A percentile compares a stretch with the other conserved stretches of the same genome.
Conservation (phyloP, 768 basidiomycete species). For the Suillus lakei region DNA sequence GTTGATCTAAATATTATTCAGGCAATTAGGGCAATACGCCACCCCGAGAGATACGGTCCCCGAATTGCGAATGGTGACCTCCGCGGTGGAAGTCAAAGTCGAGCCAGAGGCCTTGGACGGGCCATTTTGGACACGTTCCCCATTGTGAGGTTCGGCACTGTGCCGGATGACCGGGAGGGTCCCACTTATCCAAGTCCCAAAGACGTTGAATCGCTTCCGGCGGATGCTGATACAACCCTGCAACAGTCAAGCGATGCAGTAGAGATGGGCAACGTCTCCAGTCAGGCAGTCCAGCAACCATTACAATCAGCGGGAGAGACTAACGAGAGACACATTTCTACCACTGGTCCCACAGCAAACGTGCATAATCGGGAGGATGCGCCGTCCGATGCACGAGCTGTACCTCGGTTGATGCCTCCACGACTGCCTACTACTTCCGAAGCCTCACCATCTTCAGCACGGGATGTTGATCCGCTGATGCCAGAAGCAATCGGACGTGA, state of each 20-base stretch:
- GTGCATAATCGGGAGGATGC: constrained; percentile 11
- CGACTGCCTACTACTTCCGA: constrained; percentile 6
- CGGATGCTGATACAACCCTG: constrained; percentile 8
- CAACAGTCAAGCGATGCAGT: constrained; percentile 17
- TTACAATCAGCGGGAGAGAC: not conserved
- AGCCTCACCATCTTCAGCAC: constrained; percentile 3
- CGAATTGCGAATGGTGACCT: constrained; percentile 44
- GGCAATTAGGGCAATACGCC: constrained; percentile 81
- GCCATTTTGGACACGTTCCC: constrained; percentile 98
- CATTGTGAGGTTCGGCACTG: constrained; percentile 78
- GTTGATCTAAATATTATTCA: constrained; percentile 29
- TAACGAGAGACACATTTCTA: constrained; percentile 4
- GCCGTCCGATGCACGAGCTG: constrained; percentile 6
- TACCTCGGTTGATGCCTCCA: constrained; percentile 11
- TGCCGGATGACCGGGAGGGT: constrained; percentile 19
- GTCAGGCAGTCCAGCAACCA: not conserved
- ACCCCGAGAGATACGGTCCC: constrained; percentile 93
- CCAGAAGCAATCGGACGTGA: constrained; percentile 77
- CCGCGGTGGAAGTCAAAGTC: constrained; percentile 56
- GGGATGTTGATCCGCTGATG: constrained; percentile 45
- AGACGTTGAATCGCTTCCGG: constrained; percentile 36
- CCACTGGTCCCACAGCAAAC: not conserved
- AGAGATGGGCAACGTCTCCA: constrained; percentile 3
- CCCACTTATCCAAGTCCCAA: constrained; percentile 24
- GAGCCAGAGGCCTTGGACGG: constrained; percentile 84